Base-by-base conservation (phyloP, 306 rosid species). In the Morella rubra region DNA sequence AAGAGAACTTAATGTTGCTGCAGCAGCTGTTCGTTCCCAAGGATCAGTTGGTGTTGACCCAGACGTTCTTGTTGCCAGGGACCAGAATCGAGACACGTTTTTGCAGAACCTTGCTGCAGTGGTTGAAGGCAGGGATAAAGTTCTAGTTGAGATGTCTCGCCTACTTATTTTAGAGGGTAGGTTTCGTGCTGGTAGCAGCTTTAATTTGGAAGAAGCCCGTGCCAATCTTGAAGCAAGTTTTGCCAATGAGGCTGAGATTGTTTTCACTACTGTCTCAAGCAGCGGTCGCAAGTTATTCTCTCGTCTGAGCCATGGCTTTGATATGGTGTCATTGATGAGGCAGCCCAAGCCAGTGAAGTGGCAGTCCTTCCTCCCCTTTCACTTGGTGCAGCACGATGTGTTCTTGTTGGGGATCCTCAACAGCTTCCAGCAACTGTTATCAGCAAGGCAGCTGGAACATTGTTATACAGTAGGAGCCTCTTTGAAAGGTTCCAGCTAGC, bases 241-340 rank as follows among this genome's bases (percentile, higher is more conserved):
- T 92, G 99, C 97, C 67, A 92, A 95, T 55, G 97, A 95, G 84
- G 99, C 99, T 1, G 97, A 95, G 82, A 85, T 95, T 76, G 99
- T 95, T 81, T 95, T 95, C 80, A 95, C 99, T 54, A 95, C 99
- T 14, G 99, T 95, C 62, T 95, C 99, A 40, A 95, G 99, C 74
- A 95, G 99, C 84, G 99, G 97, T 13, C 97, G 99, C 40, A 95
- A 92, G 83, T 84, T 95, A 91, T 95, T 95, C 81, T 90, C 99
- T 70, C 97, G 97, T 47, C 97, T 95, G 73, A 88, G 96, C 79
- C 97, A 92, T 87, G 99, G 98, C 71, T 95, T 95, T 90, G 97
- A 95, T 84, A 95, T 95, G 97, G 99, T 95, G 99, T 95, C 67
- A 92, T 95, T 82, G 99, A 92, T 75, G 97, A 95, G 83, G 99